Conservation (phyloP, 2,329 filamentous ascomycete species). For the Tolypocladium paradoxum region DNA sequence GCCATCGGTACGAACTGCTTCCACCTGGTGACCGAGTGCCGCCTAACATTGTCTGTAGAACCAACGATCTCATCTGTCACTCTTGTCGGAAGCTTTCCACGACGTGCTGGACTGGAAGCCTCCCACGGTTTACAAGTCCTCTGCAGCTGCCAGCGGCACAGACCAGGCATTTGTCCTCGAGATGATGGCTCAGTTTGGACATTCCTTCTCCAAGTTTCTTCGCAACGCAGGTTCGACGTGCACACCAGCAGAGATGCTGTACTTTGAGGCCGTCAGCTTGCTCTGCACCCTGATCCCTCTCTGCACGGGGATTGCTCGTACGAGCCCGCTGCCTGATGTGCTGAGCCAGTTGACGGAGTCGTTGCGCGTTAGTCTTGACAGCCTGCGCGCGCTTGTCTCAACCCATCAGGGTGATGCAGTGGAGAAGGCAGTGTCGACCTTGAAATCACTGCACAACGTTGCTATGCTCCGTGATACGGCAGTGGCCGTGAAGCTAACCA, state of each 20-base stretch:
- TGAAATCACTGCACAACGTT: constrained; percentile 25
- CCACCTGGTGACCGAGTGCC: not conserved
- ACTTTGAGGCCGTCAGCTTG: constrained; percentile 31
- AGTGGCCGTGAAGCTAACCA: constrained; percentile 17
- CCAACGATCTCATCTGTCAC: constrained; percentile 34
- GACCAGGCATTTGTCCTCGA: constrained; percentile 36
- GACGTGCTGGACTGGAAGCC: constrained; percentile 37
- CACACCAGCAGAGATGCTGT: constrained; percentile 30
- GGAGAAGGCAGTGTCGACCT: constrained; percentile 9
- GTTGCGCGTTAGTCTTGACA: constrained; percentile 15
- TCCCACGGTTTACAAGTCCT: constrained; percentile 39
- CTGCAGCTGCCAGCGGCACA: constrained; percentile 21
- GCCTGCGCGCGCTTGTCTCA: constrained; percentile 10
- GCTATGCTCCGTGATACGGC: constrained; percentile 28
- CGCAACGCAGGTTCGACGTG: constrained; percentile 18
- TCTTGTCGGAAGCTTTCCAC: constrained; percentile 41
- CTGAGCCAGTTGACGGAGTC: constrained; percentile 17
- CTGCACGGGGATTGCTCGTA: constrained; percentile 12
- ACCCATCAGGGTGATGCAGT: constrained; percentile 4
- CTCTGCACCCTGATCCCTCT: constrained; percentile 26
- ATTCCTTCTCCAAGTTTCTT: constrained; percentile 30
- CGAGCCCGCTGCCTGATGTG: constrained; percentile 10
- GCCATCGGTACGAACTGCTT: constrained; percentile 31
- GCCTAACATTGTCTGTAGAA: constrained; percentile 23
- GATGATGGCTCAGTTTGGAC: constrained; percentile 28